Evolutionary conservation across 2,329 filamentous ascomycete genomes (phyloP).

Genomic region (Madurella mycetomatis): DNA sequence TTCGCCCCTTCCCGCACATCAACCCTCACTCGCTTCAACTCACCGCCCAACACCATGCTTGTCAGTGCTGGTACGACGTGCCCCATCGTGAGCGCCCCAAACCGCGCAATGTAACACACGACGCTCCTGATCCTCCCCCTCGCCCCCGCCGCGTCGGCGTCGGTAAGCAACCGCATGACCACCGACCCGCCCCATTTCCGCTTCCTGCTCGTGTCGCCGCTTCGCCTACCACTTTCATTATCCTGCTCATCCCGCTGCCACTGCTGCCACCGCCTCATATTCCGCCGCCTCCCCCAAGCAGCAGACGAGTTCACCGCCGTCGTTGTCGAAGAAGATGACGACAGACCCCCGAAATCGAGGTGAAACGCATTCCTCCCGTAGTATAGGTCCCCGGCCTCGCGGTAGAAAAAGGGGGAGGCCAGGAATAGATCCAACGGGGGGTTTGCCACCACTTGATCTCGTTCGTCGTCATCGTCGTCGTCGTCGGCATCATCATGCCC

Average conservation of each 20-base stretch:
- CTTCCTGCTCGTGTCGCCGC: not conserved
- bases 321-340: too few relatives aligned
- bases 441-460: not conserved
- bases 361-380: slow-evolving; percentile 29
- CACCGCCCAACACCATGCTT: slow-evolving; percentile 28
- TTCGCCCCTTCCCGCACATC: slow-evolving; percentile 10
- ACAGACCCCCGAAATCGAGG: slow-evolving; percentile 13
- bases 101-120: slow-evolving; percentile 1
- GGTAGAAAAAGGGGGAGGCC: slow-evolving; percentile 23
- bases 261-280: not conserved
- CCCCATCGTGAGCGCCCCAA: slow-evolving; percentile 2
- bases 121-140: slow-evolving; percentile 7
- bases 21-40: slow-evolving; percentile 24
- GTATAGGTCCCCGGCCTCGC: slow-evolving; percentile 26
- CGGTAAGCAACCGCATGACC: not conserved
- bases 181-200: too few relatives aligned
- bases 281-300: not conserved
- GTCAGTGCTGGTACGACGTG: slow-evolving; percentile 22
- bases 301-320: too few relatives aligned
- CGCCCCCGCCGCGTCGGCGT: not conserved
- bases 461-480: not conserved
- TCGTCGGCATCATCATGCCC: too few relatives aligned
- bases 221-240: not conserved
- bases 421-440: slow-evolving; percentile 23
- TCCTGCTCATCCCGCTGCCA: not conserved